Evolutionary conservation across 106 monocot genomes (phyloP).

Genomic region (Phalaenopsis equestris): DNA sequence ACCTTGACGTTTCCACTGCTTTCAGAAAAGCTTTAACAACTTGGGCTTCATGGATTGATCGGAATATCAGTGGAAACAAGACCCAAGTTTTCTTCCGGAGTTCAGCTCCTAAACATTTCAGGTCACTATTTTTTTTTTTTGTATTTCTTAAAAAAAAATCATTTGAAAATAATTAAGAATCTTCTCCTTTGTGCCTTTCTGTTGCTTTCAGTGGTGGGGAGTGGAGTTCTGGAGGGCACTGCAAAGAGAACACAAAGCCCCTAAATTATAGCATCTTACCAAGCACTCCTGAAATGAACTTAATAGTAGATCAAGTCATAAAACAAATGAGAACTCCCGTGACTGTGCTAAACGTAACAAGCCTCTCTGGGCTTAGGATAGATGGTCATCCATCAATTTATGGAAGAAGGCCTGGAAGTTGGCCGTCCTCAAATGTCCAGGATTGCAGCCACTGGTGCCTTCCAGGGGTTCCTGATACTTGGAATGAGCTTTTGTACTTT

Average conservation of each 20-base stretch:
- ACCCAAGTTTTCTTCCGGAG: slow-evolving; percentile 92
- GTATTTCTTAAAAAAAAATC: background rate
- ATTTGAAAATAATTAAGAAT: background rate
- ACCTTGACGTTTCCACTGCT: slow-evolving; percentile 52
- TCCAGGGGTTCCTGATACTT: slow-evolving; percentile 85
- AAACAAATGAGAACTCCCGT: slow-evolving; percentile 71
- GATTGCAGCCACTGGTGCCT: slow-evolving; percentile 99
- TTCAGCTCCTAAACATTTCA: slow-evolving; percentile 88
- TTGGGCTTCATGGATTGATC: slow-evolving; percentile 91
- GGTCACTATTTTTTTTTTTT: slow-evolving; percentile 16
- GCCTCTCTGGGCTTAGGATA: slow-evolving; percentile 61
- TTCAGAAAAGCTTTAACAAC: slow-evolving; percentile 65
- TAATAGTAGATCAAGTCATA: slow-evolving; percentile 53
- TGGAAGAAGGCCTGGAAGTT: slow-evolving; percentile 27
- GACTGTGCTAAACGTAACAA: slow-evolving; percentile 70
- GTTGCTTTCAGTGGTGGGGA: slow-evolving; percentile 56
- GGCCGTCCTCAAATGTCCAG: slow-evolving; percentile 15
- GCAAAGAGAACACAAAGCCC: slow-evolving; percentile 50
- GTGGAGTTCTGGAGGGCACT: slow-evolving; percentile 96
- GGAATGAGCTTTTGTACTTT: slow-evolving; percentile 83
- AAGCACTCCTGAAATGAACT: slow-evolving; percentile 35
- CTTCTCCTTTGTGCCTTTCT: background rate
- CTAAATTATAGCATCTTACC: slow-evolving; percentile 28
- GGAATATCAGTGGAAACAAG: slow-evolving; percentile 35
- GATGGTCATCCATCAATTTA: slow-evolving; percentile 88